phyloP scores from a whole-genome alignment of 78 protist genomes.

The Polysphondylium violaceum region DNA sequence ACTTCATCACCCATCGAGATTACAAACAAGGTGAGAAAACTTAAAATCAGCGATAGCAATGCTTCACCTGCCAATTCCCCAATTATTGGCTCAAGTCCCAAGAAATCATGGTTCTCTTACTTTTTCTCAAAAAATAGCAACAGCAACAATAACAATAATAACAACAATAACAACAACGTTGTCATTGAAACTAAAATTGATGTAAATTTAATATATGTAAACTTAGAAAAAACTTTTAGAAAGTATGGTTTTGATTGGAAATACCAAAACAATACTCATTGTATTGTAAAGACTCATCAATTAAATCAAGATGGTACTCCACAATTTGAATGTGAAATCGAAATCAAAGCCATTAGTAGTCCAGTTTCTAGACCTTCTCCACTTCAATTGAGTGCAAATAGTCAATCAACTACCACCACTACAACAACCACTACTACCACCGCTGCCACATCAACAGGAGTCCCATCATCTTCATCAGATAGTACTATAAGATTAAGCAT shows the following conservation, averaged over 20 bases:
- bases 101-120: slow-evolving; percentile 80
- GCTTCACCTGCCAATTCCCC: slow-evolving; percentile 20
- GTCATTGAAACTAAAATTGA: slow-evolving; percentile 61
- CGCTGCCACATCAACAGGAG: not conserved
- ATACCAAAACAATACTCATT: slow-evolving; percentile 3
- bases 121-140: slow-evolving; percentile 64
- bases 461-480: not conserved
- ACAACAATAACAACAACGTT: not conserved
- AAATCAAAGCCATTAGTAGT: not conserved
- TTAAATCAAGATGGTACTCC: slow-evolving; percentile 16
- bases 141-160: not conserved
- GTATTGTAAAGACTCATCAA: slow-evolving; percentile 4
- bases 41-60: slow-evolving; percentile 2
- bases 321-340: slow-evolving; percentile 35
- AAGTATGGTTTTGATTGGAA: slow-evolving; percentile 53
- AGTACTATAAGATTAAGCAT: slow-evolving; percentile 15
- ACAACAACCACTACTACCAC: not conserved
- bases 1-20: slow-evolving; percentile 69
- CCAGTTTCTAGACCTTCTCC: not conserved
- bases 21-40: slow-evolving; percentile 50
- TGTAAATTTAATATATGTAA: slow-evolving; percentile 53
- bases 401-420: no score
- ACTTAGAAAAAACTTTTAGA: slow-evolving; percentile 35
- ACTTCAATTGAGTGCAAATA: not conserved
- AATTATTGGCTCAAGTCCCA: slow-evolving; percentile 75